Conservation (phyloP, 2,329 filamentous ascomycete species). For the Pseudocercospora pini-densiflorae region DNA sequence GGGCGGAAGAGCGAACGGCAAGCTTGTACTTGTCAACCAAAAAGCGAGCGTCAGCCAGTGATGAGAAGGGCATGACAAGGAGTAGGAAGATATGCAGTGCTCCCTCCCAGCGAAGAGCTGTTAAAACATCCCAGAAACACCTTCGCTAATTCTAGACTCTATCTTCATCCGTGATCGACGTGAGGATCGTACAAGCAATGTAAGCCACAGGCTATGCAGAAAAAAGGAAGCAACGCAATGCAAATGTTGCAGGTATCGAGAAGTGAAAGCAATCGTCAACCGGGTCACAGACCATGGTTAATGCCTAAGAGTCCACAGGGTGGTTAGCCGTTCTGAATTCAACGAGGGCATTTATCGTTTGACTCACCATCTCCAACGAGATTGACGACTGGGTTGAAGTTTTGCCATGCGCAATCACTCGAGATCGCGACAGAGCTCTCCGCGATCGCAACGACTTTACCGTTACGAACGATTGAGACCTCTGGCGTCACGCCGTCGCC, state of each 20-base stretch:
- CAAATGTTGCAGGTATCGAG: conserved; percentile 21
- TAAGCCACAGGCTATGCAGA: conserved; percentile 27
- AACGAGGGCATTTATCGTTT: neutral
- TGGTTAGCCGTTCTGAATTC: conserved; percentile 14
- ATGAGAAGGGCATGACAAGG: neutral
- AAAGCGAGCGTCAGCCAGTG: conserved; percentile 17
- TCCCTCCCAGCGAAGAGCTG: conserved; percentile 9
- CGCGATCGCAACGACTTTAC: conserved; percentile 31
- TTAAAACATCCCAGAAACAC: conserved; percentile 17
- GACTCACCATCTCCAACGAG: conserved; percentile 36
- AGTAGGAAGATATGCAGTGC: neutral
- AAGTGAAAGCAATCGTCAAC: conserved; percentile 6
- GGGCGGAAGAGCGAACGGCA: conserved; percentile 14
- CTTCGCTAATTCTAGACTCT: conserved; percentile 29
- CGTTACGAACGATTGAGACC: conserved; percentile 39
- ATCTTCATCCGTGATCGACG: conserved; percentile 26
- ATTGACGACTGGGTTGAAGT: conserved; percentile 44
- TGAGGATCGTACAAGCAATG: conserved; percentile 27
- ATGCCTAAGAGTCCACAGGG: conserved; percentile 15
- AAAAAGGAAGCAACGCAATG: conserved; percentile 15
- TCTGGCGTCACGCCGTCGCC: conserved; percentile 37
- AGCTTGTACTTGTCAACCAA: conserved; percentile 24
- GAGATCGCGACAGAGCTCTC: conserved; percentile 37
- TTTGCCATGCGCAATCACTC: conserved; percentile 38
- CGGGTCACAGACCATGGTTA: conserved; percentile 16